phyloP scores from a whole-genome alignment of 164 flowering plant genomes.

The Stephania cephalantha region DNA sequence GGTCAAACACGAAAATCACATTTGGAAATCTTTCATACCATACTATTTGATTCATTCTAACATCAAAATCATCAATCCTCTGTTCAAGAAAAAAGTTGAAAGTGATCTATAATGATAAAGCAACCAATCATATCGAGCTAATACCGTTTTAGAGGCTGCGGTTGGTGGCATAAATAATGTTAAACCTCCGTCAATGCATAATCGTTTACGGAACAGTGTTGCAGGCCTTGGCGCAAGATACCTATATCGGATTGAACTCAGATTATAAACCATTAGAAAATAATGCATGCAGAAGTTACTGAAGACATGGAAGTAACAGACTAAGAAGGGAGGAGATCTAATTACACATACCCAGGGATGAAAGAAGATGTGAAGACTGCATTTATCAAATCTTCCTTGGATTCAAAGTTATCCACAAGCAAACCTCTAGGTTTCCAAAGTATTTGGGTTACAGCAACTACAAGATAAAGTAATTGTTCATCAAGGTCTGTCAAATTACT shows the following conservation, averaged over 20 bases:
- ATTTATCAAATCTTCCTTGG: constrained; percentile 87
- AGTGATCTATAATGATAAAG: background rate
- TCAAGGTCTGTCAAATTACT: background rate
- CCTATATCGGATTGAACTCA: constrained; percentile 30
- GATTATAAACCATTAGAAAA: constrained; percentile 7
- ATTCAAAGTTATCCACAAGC: constrained; percentile 88
- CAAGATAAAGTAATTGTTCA: constrained; percentile 7
- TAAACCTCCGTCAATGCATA: constrained; percentile 91
- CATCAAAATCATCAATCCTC: too few species aligned
- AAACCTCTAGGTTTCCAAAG: constrained; percentile 87
- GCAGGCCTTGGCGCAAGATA: constrained; percentile 94
- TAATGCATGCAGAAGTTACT: background rate
- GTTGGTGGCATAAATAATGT: constrained; percentile 99
- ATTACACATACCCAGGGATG: constrained; percentile 70
- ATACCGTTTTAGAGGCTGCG: constrained; percentile 81
- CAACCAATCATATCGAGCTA: constrained; percentile 7
- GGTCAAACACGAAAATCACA: too few species aligned
- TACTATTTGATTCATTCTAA: too few species aligned
- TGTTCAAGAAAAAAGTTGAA: too few species aligned
- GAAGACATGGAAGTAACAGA: background rate
- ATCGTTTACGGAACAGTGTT: constrained; percentile 70
- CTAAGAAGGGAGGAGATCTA: background rate
- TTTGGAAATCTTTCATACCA: too few species aligned
- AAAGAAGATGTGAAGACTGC: constrained; percentile 90
- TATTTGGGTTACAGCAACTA: constrained; percentile 93